These are phyloP conservation scores for Oryza meyeriana DNA, from an alignment of 176 grass and related monocot genomes.

Conservation along the genomic window DNA sequence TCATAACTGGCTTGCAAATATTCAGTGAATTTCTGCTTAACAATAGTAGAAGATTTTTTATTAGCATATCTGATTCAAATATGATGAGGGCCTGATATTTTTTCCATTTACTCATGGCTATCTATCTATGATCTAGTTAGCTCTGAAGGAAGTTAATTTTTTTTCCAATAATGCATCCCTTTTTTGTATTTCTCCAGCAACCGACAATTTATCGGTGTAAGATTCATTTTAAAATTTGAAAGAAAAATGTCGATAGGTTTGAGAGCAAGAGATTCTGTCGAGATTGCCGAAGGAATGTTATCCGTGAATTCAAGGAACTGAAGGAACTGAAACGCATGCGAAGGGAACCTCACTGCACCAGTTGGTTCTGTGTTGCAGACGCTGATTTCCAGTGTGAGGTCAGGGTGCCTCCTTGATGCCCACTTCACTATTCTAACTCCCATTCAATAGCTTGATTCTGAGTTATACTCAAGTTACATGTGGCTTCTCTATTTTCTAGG, in stretches of 20 bases:
- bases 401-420: constrained; percentile 20
- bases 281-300: constrained; percentile 94
- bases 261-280: constrained; percentile 98
- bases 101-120: not conserved
- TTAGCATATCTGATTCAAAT: not conserved
- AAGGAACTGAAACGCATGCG: constrained; percentile 88
- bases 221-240: constrained; percentile 10
- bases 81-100: not conserved
- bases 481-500: constrained; percentile 52
- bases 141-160: not conserved
- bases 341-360: constrained; percentile 75
- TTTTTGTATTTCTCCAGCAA: constrained; percentile 9
- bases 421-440: constrained; percentile 3
- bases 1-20: constrained; percentile 14
- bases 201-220: not conserved
- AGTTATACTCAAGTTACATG: constrained; percentile 16
- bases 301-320: constrained; percentile 93
- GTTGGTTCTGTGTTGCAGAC: constrained; percentile 87
- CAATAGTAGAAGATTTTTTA: not conserved
- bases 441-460: not conserved
- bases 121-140: constrained; percentile 7
- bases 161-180: constrained; percentile 4
- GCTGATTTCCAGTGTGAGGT: constrained; percentile 92
- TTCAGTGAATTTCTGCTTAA: not conserved
- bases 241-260: constrained; percentile 55